phyloP scores from a whole-genome alignment of 1,139 yeast genomes.

The Arxiozyma slooffiae region DNA sequence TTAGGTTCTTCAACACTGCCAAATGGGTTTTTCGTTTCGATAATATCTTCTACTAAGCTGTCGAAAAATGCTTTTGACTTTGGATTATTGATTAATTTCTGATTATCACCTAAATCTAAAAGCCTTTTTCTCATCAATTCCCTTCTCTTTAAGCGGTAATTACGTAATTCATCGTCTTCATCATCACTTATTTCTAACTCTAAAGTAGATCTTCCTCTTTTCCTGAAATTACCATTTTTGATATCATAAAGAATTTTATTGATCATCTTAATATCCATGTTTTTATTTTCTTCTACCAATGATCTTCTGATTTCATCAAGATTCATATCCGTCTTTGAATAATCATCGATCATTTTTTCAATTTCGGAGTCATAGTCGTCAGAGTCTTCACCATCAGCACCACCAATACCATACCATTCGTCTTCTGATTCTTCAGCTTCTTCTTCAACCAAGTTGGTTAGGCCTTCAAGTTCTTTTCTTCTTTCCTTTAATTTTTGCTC shows the following conservation, averaged over 20 bases:
- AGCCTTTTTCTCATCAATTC: conserved; percentile 48
- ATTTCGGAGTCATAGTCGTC: conserved; percentile 68
- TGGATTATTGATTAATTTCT: conserved; percentile 42
- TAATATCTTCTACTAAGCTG: conserved; percentile 48
- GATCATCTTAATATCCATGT: conserved; percentile 59
- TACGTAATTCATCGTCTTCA: conserved; percentile 47
- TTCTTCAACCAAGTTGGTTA: conserved; percentile 32
- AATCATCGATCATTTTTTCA: conserved; percentile 74
- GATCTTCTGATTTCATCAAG: conserved; percentile 51
- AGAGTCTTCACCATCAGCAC: conserved; percentile 61
- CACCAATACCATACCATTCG: conserved; percentile 90
- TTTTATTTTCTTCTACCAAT: conserved; percentile 58
- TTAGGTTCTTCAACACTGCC: conserved; percentile 10
- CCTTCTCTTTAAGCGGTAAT: conserved; percentile 38
- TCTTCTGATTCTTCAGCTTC: conserved; percentile 97
- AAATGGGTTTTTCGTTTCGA: conserved; percentile 20
- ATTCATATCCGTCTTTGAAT: conserved; percentile 47
- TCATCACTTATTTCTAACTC: conserved; percentile 60
- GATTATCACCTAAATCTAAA: conserved; percentile 40
- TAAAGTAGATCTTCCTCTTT: conserved; percentile 46
- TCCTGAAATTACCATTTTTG: conserved; percentile 70
- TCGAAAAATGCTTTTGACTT: conserved; percentile 67
- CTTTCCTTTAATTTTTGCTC: conserved; percentile 2
- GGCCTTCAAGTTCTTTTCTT: conserved; percentile 24
- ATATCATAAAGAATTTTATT: conserved; percentile 72